Percentiles rank a stretch among this genome's conserved stretches.
Evolutionary conservation across 2,329 filamentous ascomycete genomes (phyloP).

Genomic region (Dothistroma pini): DNA sequence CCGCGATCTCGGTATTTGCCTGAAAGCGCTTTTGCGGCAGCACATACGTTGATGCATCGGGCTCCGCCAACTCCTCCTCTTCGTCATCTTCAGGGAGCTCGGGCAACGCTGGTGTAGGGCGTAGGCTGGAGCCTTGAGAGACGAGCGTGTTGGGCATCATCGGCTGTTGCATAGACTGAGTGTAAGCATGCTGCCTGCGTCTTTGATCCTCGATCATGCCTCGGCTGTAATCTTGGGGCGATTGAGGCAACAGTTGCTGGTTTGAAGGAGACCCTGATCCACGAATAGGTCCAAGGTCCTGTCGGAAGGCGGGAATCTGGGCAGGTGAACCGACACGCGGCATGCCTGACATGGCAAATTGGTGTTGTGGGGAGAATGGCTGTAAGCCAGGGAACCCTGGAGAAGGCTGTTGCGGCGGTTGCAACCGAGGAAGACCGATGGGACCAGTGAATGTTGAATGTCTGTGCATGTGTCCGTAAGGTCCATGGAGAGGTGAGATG

Average conservation of each 20-base stretch:
- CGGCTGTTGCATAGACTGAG: constrained; percentile 29
- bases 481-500: constrained; percentile 59
- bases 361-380: constrained; percentile 36
- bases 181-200: constrained; percentile 43
- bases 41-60: constrained; percentile 28
- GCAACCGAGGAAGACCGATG: constrained; percentile 62
- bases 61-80: constrained; percentile 14
- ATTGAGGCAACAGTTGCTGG: constrained; percentile 30
- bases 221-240: constrained; percentile 30
- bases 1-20: constrained; percentile 49
- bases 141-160: constrained; percentile 25
- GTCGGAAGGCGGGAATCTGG: constrained; percentile 36
- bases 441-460: constrained; percentile 68
- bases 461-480: constrained; percentile 60
- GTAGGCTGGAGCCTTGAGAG: constrained; percentile 38
- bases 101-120: constrained; percentile 53
- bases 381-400: constrained; percentile 47
- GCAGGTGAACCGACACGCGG: constrained; percentile 45
- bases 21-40: constrained; percentile 33
- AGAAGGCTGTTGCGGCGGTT: constrained; percentile 42
- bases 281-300: constrained; percentile 27
- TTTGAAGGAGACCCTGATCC: constrained; percentile 60
- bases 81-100: constrained; percentile 73
- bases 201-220: constrained; percentile 49
- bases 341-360: constrained; percentile 29